These are phyloP conservation scores for Ustilago cynodontis DNA, from an alignment of 1,284 basidiomycete species.

Conservation along the genomic window DNA sequence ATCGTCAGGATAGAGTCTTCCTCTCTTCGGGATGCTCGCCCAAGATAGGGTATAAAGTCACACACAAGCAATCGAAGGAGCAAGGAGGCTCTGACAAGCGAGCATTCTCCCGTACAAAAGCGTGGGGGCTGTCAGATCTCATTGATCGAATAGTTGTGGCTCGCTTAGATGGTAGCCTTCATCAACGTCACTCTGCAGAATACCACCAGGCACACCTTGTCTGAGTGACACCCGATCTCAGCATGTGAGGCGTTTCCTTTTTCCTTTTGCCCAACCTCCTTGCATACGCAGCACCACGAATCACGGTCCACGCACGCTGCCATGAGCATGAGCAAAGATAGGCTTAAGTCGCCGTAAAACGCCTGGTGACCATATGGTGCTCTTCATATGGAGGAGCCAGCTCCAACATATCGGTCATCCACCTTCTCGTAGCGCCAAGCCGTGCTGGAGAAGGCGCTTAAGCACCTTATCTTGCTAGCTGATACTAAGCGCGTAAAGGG, in stretches of 20 bases:
- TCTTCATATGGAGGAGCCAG: too few species aligned
- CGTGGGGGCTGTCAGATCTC: background rate
- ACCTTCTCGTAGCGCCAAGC: too few species aligned
- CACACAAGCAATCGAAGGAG: background rate
- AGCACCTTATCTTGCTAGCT: too few species aligned
- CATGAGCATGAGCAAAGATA: background rate
- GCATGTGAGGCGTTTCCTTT: background rate
- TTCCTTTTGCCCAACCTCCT: background rate
- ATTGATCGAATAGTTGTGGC: background rate
- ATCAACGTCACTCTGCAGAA: too few species aligned
- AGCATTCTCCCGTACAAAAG: background rate
- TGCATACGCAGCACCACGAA: background rate
- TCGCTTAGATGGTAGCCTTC: background rate
- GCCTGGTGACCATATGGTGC: too few species aligned
- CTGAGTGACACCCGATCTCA: background rate
- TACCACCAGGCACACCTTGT: background rate
- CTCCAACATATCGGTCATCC: too few species aligned
- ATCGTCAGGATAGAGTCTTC: background rate
- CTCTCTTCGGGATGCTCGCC: background rate
- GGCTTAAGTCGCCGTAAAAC: too few species aligned
- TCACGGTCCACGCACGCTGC: background rate
- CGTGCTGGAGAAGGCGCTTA: too few species aligned
- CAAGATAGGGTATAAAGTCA: background rate
- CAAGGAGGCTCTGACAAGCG: slow-evolving; percentile 4
- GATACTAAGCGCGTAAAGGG: too few species aligned